phyloP scores from a whole-genome alignment of 2,329 filamentous ascomycete species.

The Aphanoascus verrucosus region DNA sequence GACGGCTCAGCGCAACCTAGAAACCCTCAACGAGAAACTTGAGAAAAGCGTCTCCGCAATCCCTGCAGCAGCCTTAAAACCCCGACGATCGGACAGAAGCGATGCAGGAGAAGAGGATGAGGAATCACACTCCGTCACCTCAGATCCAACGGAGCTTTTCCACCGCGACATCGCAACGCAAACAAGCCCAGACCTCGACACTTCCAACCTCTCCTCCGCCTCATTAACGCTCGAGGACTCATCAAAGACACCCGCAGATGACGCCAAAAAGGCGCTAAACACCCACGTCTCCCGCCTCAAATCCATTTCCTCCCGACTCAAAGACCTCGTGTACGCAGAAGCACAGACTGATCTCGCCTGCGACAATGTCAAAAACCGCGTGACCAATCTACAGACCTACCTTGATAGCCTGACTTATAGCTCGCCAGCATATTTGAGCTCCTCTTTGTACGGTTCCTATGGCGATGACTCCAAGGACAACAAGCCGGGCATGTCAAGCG shows the following conservation, averaged over 20 bases:
- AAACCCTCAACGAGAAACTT: conserved; percentile 47
- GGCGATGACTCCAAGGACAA: conserved; percentile 17
- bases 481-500: conserved; percentile 27
- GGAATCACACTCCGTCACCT: conserved; percentile 39
- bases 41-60: conserved; percentile 42
- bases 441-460: conserved; percentile 27
- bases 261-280: conserved; percentile 22
- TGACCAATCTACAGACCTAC: conserved; percentile 43
- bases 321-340: conserved; percentile 36
- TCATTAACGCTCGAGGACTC: conserved; percentile 15
- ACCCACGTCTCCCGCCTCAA: conserved; percentile 39
- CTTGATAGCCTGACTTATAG: conserved; percentile 40
- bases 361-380: conserved; percentile 25
- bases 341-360: conserved; percentile 26
- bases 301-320: conserved; percentile 43
- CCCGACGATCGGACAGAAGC: conserved; percentile 13
- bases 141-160: conserved; percentile 54
- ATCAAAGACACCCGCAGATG: conserved; percentile 11
- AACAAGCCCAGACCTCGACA: conserved; percentile 41
- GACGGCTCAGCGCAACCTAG: conserved; percentile 43
- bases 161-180: conserved; percentile 54
- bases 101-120: conserved; percentile 26
- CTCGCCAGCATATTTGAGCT: conserved; percentile 23
- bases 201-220: conserved; percentile 21
- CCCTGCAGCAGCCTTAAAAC: conserved; percentile 29